Percentiles rank a stretch among this genome's conserved stretches.
Evolutionary conservation across 1,139 yeast genomes (phyloP).

Genomic region (Yamadazyma diddensiae): DNA sequence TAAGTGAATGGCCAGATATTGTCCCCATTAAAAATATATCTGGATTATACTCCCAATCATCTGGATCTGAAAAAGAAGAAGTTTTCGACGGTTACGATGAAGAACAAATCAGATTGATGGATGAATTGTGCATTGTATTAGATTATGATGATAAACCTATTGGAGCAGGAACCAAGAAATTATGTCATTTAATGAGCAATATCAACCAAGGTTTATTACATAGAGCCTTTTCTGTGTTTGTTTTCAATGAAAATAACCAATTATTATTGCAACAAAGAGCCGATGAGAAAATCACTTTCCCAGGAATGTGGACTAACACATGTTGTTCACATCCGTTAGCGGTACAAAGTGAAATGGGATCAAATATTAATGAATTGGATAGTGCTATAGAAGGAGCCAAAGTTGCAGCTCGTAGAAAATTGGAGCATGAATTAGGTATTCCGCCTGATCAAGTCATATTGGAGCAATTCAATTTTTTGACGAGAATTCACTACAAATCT

Average conservation of each 20-base stretch:
- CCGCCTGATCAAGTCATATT: slow-evolving; percentile 58
- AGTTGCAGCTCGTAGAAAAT: slow-evolving; percentile 86
- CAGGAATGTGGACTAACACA: slow-evolving; percentile 97
- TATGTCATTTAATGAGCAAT: slow-evolving; percentile 87
- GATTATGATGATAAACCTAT: slow-evolving; percentile 84
- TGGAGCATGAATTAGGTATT: slow-evolving; percentile 91
- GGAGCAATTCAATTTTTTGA: slow-evolving; percentile 72
- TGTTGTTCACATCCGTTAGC: slow-evolving; percentile 98
- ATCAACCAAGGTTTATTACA: slow-evolving; percentile 84
- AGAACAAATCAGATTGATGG: slow-evolving; percentile 94
- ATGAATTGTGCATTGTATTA: slow-evolving; percentile 90
- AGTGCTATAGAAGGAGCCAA: slow-evolving; percentile 74
- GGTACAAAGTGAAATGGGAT: slow-evolving; percentile 63
- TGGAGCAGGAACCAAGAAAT: slow-evolving; percentile 92
- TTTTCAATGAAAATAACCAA: slow-evolving; percentile 75
- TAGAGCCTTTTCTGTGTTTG: slow-evolving; percentile 92
- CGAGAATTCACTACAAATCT: slow-evolving; percentile 88
- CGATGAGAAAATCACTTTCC: slow-evolving; percentile 92
- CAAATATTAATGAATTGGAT: slow-evolving; percentile 26
- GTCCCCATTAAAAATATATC: slow-evolving; percentile 50
- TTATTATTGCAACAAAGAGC: slow-evolving; percentile 92
- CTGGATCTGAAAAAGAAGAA: slow-evolving; percentile 20
- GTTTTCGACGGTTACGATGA: slow-evolving; percentile 84
- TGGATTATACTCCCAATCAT: slow-evolving; percentile 36
- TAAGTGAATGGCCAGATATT: slow-evolving; percentile 61